phyloP scores from a whole-genome alignment of 2,329 filamentous ascomycete genomes.

The Kalmusia sp. region DNA sequence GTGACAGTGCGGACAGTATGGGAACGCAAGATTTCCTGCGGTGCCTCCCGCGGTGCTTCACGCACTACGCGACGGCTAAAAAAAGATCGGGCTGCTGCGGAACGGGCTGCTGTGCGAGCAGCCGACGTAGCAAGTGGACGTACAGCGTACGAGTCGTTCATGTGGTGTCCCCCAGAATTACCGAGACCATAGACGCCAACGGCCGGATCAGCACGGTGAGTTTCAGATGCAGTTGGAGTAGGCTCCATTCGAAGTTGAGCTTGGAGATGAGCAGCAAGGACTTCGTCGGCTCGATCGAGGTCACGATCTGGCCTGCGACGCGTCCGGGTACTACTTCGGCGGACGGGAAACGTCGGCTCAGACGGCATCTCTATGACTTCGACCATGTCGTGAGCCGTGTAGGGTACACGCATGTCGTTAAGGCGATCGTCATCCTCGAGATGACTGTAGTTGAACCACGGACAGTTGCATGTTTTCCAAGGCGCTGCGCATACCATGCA shows the following conservation, averaged over 20 bases:
- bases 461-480: conserved; percentile 85
- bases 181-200: conserved; percentile 58
- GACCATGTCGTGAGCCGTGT: conserved; percentile 30
- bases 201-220: conserved; percentile 48
- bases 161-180: conserved; percentile 64
- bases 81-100: conserved; percentile 30
- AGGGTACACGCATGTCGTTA: conserved; percentile 43
- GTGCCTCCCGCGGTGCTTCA: conserved; percentile 21
- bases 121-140: conserved; percentile 37
- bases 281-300: conserved; percentile 57
- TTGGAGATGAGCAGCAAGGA: conserved; percentile 60
- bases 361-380: conserved; percentile 41
- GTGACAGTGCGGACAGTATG: conserved; percentile 21
- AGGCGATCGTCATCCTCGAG: conserved; percentile 61
- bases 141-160: conserved; percentile 60
- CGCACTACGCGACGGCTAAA: conserved; percentile 35
- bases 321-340: conserved; percentile 33
- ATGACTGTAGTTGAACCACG: conserved; percentile 73
- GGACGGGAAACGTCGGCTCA: conserved; percentile 31
- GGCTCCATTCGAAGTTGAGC: conserved; percentile 46
- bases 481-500: conserved; percentile 84
- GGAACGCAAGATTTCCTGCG: conserved; percentile 15
- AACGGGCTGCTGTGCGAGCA: conserved; percentile 34
- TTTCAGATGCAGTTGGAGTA: conserved; percentile 27
- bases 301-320: conserved; percentile 45